Evolutionary conservation across 140 eudicot species (phyloP).

Genomic region (Stevia rebaudiana): DNA sequence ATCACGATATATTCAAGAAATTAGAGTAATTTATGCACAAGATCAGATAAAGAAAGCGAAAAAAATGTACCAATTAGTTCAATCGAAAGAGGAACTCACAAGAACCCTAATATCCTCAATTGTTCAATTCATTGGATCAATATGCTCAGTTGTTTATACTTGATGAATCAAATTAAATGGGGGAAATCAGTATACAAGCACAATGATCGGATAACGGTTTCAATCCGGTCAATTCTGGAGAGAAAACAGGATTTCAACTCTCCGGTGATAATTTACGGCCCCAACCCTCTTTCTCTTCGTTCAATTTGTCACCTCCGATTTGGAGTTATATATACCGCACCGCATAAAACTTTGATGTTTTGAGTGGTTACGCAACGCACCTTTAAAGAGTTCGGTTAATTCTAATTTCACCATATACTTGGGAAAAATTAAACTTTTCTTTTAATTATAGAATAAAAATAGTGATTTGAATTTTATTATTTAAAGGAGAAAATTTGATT

Average conservation of each 20-base stretch:
- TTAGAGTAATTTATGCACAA: neutral
- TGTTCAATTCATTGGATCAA: conserved; percentile 15
- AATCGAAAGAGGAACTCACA: conserved; percentile 30
- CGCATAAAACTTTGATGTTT: conserved; percentile 13
- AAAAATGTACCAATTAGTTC: conserved; percentile 22
- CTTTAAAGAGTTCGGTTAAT: neutral
- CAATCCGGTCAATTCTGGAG: conserved; percentile 7
- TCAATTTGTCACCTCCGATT: conserved; percentile 7
- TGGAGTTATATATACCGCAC: conserved; percentile 12
- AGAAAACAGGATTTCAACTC: conserved; percentile 10
- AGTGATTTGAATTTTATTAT: no score
- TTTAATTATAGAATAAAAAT: no score
- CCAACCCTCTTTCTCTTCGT: conserved; percentile 13
- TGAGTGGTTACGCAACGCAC: neutral
- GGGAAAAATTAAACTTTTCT: no score
- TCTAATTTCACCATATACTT: neutral
- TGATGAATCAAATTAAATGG: conserved; percentile 6
- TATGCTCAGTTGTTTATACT: conserved; percentile 13
- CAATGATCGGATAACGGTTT: conserved; percentile 12
- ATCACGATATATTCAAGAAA: neutral
- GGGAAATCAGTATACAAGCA: neutral
- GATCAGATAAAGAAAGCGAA: conserved; percentile 8
- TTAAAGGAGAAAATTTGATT: no score
- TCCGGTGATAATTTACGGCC: conserved; percentile 24
- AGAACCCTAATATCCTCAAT: conserved; percentile 25